Evolutionary conservation across 495 filamentous ascomycete genomes (phyloP), one percentile per base, ranked within the genome.

Genomic region (Thozetella sp.): DNA sequence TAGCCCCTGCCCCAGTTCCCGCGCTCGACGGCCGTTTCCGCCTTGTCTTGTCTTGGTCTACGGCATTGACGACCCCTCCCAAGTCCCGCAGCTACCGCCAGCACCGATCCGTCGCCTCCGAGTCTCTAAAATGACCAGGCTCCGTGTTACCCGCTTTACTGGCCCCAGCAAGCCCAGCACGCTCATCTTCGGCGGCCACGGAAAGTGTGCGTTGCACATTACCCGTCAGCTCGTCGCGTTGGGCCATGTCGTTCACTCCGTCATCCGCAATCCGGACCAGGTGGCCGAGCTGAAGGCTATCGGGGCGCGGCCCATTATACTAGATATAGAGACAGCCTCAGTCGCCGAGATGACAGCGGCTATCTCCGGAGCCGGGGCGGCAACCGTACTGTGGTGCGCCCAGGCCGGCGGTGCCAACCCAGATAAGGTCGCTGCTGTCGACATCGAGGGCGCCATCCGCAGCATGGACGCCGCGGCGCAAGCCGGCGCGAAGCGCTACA

Each of bases 181-280:
- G n/a, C 62, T 75, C 45, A 65, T 75, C 34, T 70, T 75, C 62
- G 72, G 72, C 37, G 72, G 72, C 52, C 65, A 61, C 24, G 72
- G 72, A 52, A 75, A 73, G 64, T 55, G 69, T 22, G 72, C 72
- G 48, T 62, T 62, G 24, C 69, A 72, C 54, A 59, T 75, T 26
- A 69, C 68, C 55, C 66, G 63, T 13, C 45, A 58, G 20, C 68
- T 75, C 20, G 63, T 67, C 20, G 22, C 62, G 19, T 43, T 68
- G 60, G 63, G 52, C 30, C 63, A 72, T 51, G 62, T 55, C 22
- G 70, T 75, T n/a, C 57, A 64, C 52, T 70, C 66, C 54, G 63
- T 75, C 51, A 73, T 75, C 55, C 59, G 72, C 22, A 71, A 65
- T 17, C 40, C 67, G 25, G 62, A 59, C 10, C 72, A 75, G 43